Conservation (phyloP, 768 basidiomycete genomes). For the Lentinula edodes region DNA sequence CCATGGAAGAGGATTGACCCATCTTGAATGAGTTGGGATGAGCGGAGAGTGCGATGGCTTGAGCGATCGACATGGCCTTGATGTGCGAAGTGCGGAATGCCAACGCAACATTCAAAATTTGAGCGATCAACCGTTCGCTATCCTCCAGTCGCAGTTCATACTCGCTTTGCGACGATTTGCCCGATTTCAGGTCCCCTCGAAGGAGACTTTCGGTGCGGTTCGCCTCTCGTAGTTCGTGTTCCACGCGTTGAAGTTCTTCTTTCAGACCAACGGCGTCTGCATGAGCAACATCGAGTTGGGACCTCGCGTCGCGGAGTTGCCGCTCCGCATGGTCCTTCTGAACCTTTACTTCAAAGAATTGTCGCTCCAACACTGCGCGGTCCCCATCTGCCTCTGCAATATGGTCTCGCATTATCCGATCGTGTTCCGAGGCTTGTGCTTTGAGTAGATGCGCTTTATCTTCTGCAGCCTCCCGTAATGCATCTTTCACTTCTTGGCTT, state of each 20-base stretch:
- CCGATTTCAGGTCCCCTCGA: constrained; percentile 68
- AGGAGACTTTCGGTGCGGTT: constrained; percentile 63
- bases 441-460: constrained; percentile 79
- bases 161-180: constrained; percentile 60
- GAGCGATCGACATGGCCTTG: constrained; percentile 61
- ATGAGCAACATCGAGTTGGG: constrained; percentile 57
- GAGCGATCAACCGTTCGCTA: constrained; percentile 65
- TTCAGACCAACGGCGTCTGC: constrained; percentile 64
- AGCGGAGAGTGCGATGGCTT: constrained; percentile 41
- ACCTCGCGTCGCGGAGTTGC: constrained; percentile 57
- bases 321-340: constrained; percentile 55
- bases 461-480: constrained; percentile 58
- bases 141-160: constrained; percentile 65
- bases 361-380: constrained; percentile 86
- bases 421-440: constrained; percentile 65
- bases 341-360: constrained; percentile 69
- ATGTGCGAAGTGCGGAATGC: constrained; percentile 73
- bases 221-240: constrained; percentile 65
- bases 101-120: constrained; percentile 76
- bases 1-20: constrained; percentile 31
- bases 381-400: constrained; percentile 93
- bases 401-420: constrained; percentile 72
- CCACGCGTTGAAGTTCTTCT: constrained; percentile 68
- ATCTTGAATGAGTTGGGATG: constrained; percentile 40
- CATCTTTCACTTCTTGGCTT: constrained; percentile 63